Evolutionary conservation across 441 rosid genomes (phyloP).

Genomic region (Mallotus japonicus): DNA sequence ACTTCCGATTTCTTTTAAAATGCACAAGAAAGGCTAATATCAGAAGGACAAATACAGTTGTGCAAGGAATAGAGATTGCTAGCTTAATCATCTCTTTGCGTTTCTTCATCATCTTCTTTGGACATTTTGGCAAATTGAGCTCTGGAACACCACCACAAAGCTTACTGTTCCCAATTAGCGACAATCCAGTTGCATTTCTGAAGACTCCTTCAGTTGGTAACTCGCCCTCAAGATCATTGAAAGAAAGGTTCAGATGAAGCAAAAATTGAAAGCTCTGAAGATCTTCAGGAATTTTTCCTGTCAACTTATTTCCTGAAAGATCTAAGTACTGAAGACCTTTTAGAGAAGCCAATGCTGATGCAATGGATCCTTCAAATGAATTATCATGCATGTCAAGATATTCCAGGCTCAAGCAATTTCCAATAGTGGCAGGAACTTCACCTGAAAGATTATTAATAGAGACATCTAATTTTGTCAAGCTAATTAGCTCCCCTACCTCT

Average conservation of each 20-base stretch:
- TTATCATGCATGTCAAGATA: constrained; percentile 11
- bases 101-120: neutral
- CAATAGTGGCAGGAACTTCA: constrained; percentile 8
- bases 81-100: neutral
- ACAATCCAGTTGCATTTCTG: constrained; percentile 2
- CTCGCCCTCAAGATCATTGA: constrained; percentile 18
- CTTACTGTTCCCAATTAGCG: constrained; percentile 20
- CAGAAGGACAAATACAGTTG: neutral
- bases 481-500: too few species aligned
- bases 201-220: constrained; percentile 15
- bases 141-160: constrained; percentile 29
- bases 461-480: neutral
- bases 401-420: constrained; percentile 19
- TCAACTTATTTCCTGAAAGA: constrained; percentile 32
- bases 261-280: constrained; percentile 4
- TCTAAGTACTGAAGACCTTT: constrained; percentile 22
- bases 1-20: neutral
- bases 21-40: neutral
- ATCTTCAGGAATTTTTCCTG: constrained; percentile 17
- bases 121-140: constrained; percentile 20
- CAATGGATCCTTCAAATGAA: constrained; percentile 27
- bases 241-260: constrained; percentile 19
- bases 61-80: neutral
- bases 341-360: constrained; percentile 23
- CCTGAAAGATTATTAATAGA: constrained; percentile 22